Base-by-base conservation (phyloP, 352 stramenopile species). In the Globisporangium splendens region DNA sequence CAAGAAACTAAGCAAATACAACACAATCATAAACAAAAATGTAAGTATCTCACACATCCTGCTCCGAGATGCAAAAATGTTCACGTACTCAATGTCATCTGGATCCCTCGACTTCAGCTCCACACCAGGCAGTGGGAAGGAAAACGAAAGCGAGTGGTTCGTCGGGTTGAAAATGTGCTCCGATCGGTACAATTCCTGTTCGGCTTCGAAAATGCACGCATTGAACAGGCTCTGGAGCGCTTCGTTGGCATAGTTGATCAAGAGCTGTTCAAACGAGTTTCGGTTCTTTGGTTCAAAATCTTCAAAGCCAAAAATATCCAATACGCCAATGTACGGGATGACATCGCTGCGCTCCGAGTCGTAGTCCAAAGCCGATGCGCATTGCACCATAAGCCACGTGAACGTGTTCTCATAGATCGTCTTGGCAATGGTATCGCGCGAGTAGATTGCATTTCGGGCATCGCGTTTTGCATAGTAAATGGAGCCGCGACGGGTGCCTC, bases 181-280 rank as follows among this genome's bases (percentile, higher is more conserved):
- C 43, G 73, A 77, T 28, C 72, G 79, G 71, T 95, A 96, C 33
- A 91, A 68, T 51, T 88, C 82, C 66, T 96, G 84, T 54, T 96
- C 87, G 0, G 86, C 73, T 43, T 92, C 84, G 41, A 96, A 96
- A 46, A 94, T 87, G 56, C 89, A 91, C 8, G 84, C 63, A 61
- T 96, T 97, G 66, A 97, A 97, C 1, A 93, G 72, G 56, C 79
- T 89, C 65, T 97, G 90, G 17, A 97, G 69, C 49, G 85, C 89
- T 56, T 97, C 90, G 65, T 97, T 97, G 28, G 87, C 85, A 70
- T 96, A 97, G 72, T 97, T 97, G 73, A 97, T 97, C 20, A 93
- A 74, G 33, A 97, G 53, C 62, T 97, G 90, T 68, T 97, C 90
- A 50, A 96, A 96, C 46, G 78, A 93, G 70, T 97, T 97, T 54